Percentiles rank a stretch among this genome's conserved stretches.
These are phyloP conservation scores for Tulasnella sp. DNA, from an alignment of 768 basidiomycete genomes.

Conservation along the genomic window DNA sequence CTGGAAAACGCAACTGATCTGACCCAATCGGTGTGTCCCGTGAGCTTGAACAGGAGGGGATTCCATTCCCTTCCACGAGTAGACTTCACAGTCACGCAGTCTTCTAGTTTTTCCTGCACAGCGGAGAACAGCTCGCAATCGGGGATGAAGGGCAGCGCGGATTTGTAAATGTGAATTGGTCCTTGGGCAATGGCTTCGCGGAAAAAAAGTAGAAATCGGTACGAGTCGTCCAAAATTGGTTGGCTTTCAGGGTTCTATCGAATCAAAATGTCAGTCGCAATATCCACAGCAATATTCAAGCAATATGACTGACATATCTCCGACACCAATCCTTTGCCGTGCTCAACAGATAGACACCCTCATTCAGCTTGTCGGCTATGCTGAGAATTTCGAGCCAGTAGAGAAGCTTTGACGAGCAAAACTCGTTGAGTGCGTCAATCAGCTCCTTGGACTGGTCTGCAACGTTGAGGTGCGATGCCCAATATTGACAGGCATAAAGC, in stretches of 20 bases:
- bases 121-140: no score
- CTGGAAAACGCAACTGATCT: background rate
- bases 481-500: background rate
- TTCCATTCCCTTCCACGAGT: background rate
- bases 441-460: background rate
- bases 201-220: slow-evolving; percentile 1
- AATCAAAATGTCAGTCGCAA: background rate
- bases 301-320: background rate
- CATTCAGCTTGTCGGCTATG: background rate
- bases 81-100: no score
- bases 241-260: background rate
- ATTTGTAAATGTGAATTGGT: no score
- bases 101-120: no score
- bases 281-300: background rate
- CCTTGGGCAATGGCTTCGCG: background rate
- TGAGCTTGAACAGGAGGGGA: background rate
- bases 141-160: no score
- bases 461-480: background rate
- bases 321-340: background rate
- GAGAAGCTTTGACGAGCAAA: slow-evolving; percentile 1
- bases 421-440: background rate
- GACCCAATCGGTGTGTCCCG: no score
- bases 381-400: slow-evolving; percentile 1
- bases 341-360: background rate
- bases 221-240: background rate